phyloP scores from a whole-genome alignment of 352 stramenopile species.

The Phytophthora constricta region DNA sequence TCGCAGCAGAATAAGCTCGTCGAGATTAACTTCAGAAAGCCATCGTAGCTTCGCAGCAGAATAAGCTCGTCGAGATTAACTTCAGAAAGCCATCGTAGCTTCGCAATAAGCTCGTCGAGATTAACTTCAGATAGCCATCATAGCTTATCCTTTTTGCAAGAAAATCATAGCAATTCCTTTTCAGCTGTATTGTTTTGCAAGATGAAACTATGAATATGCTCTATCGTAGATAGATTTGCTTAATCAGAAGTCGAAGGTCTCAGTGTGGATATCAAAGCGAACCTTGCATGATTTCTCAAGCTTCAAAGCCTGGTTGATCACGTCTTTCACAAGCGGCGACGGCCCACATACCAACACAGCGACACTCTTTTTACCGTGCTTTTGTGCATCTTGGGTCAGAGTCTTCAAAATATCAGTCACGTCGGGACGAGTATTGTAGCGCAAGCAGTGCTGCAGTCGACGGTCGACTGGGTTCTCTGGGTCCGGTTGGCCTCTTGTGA shows the following conservation, averaged over 20 bases:
- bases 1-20: no score
- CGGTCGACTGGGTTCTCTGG: conserved; percentile 32
- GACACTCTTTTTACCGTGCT: conserved; percentile 21
- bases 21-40: no score
- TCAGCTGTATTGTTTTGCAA: no score
- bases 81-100: no score
- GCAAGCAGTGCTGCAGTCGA: conserved; percentile 25
- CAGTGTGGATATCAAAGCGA: conserved; percentile 40
- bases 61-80: no score
- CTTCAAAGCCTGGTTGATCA: conserved; percentile 20
- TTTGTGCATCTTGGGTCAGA: conserved; percentile 29
- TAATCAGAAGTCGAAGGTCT: conserved; percentile 42
- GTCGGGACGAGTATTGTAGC: conserved; percentile 38
- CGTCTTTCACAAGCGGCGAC: conserved; percentile 27
- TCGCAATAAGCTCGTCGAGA: no score
- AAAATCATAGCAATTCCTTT: no score
- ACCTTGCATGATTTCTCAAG: conserved; percentile 24
- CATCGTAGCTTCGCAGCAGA: no score
- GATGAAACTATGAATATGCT: no score
- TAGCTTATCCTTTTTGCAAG: no score
- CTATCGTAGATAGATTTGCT: no score
- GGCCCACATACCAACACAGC: conserved; percentile 50
- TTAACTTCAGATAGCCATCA: no score
- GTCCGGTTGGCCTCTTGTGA: conserved; percentile 38
- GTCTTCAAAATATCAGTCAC: conserved; percentile 22